Conservation (phyloP, 2,329 filamentous ascomycete species). For the Xylariaceae sp. region DNA sequence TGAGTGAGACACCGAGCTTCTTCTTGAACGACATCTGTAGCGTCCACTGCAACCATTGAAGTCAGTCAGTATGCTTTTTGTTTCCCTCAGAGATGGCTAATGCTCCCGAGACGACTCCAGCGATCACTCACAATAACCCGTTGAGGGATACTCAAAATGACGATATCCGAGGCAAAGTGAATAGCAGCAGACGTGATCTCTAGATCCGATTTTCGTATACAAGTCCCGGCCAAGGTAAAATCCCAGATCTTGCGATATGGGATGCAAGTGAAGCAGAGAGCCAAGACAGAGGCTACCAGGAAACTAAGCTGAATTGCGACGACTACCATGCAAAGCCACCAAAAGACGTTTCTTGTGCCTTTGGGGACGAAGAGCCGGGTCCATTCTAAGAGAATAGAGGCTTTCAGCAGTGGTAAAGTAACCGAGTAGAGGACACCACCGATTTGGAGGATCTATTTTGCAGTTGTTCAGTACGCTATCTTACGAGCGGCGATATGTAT, state of each 20-base stretch:
- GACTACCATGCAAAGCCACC: slow-evolving; percentile 14
- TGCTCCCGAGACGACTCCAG: too few relatives aligned
- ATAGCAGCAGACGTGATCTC: slow-evolving; percentile 16
- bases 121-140: too few relatives aligned
- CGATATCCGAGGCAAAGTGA: slow-evolving; percentile 14
- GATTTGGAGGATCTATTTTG: slow-evolving; percentile 14
- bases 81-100: too few relatives aligned
- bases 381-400: slow-evolving; percentile 19
- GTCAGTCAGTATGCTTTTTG: too few relatives aligned
- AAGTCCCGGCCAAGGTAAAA: slow-evolving; percentile 14
- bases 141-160: slow-evolving; percentile 13
- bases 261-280: slow-evolving; percentile 12
- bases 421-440: slow-evolving; percentile 14
- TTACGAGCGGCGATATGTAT: background rate
- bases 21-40: slow-evolving; percentile 8
- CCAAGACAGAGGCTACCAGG: slow-evolving; percentile 13
- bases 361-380: slow-evolving; percentile 16
- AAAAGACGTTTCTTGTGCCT: slow-evolving; percentile 17
- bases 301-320: slow-evolving; percentile 11
- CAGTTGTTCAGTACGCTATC: background rate
- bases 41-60: too few relatives aligned
- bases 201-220: slow-evolving; percentile 15
- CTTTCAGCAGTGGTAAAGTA: slow-evolving; percentile 14
- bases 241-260: slow-evolving; percentile 19
- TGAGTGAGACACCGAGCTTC: slow-evolving; percentile 11